Percentiles rank a stretch among this genome's conserved stretches.
Evolutionary conservation across 2,329 filamentous ascomycete genomes (phyloP).

Genomic region (Alternaria arborescens): DNA sequence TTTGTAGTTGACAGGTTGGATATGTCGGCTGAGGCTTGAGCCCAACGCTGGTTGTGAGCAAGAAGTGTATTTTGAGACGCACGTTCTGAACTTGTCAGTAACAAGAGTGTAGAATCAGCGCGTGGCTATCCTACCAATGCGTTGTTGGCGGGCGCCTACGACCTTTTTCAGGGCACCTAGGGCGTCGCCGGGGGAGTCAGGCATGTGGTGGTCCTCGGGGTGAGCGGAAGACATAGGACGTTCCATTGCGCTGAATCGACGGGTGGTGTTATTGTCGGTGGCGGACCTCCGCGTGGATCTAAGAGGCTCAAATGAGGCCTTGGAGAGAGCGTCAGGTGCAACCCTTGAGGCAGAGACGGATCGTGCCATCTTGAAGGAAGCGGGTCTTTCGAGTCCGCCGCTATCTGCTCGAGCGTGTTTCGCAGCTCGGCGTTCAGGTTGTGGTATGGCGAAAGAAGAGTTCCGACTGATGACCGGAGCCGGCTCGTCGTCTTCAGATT

Average conservation of each 20-base stretch:
- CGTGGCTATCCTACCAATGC: slow-evolving; percentile 40
- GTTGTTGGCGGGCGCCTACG: slow-evolving; percentile 48
- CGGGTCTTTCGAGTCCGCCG: slow-evolving; percentile 36
- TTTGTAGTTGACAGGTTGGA: slow-evolving; percentile 22
- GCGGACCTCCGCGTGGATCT: slow-evolving; percentile 33
- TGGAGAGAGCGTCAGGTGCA: slow-evolving; percentile 40
- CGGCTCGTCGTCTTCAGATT: slow-evolving; percentile 48
- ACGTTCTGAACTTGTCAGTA: slow-evolving; percentile 37
- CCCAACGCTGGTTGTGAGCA: slow-evolving; percentile 58
- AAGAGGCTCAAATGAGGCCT: slow-evolving; percentile 42
- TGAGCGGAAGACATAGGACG: slow-evolving; percentile 32
- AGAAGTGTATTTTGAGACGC: slow-evolving; percentile 50
- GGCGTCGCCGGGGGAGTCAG: slow-evolving; percentile 50
- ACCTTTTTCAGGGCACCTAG: slow-evolving; percentile 53
- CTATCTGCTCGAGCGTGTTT: slow-evolving; percentile 50
- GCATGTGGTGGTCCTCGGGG: slow-evolving; percentile 34
- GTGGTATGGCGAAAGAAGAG: slow-evolving; percentile 47
- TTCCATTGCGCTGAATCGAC: slow-evolving; percentile 47
- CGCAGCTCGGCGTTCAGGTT: slow-evolving; percentile 40
- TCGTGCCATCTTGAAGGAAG: slow-evolving; percentile 47
- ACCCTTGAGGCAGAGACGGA: slow-evolving; percentile 41
- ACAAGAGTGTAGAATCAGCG: neutral
- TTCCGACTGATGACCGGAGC: slow-evolving; percentile 45
- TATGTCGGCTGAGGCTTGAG: slow-evolving; percentile 53
- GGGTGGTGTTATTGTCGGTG: slow-evolving; percentile 26